phyloP scores from a whole-genome alignment of 108 stramenopile species.

The Parietichytrium sp. region DNA sequence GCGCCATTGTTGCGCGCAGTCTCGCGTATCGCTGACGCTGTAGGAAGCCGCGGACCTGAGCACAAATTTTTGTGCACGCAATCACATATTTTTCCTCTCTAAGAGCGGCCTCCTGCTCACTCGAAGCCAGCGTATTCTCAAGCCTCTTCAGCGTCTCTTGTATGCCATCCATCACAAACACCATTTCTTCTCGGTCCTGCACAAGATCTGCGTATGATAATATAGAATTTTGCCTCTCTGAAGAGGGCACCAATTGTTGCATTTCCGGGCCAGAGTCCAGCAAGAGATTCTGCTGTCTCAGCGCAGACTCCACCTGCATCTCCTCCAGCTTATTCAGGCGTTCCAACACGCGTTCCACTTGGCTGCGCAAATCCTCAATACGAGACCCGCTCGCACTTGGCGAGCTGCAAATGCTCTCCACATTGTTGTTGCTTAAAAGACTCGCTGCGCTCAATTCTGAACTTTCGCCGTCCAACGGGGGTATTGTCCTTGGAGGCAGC shows the following conservation, averaged over 20 bases:
- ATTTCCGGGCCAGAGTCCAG: too few relatives aligned
- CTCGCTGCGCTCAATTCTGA: too few relatives aligned
- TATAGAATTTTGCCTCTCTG: too few relatives aligned
- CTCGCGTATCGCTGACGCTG: neutral
- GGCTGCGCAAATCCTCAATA: neutral
- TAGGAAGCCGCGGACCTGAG: neutral
- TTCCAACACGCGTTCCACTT: neutral
- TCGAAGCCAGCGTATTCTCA: neutral
- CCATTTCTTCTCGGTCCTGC: constrained; percentile 32
- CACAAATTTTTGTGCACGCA: neutral
- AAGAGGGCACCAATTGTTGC: too few relatives aligned
- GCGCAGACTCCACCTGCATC: neutral
- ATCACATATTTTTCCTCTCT: neutral
- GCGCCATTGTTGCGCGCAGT: neutral
- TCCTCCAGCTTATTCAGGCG: neutral
- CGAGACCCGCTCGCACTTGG: too few relatives aligned
- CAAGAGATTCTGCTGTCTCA: neutral
- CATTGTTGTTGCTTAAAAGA: too few relatives aligned
- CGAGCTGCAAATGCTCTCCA: too few relatives aligned
- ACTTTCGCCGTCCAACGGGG: too few relatives aligned
- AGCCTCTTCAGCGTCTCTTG: constrained; percentile 29
- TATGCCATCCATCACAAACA: constrained; percentile 25
- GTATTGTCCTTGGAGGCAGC: too few relatives aligned
- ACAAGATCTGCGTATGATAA: too few relatives aligned
- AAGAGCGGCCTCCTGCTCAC: constrained; percentile 10